phyloP scores from a whole-genome alignment of 768 basidiomycete genomes.

The Lactarius sanguifluus region DNA sequence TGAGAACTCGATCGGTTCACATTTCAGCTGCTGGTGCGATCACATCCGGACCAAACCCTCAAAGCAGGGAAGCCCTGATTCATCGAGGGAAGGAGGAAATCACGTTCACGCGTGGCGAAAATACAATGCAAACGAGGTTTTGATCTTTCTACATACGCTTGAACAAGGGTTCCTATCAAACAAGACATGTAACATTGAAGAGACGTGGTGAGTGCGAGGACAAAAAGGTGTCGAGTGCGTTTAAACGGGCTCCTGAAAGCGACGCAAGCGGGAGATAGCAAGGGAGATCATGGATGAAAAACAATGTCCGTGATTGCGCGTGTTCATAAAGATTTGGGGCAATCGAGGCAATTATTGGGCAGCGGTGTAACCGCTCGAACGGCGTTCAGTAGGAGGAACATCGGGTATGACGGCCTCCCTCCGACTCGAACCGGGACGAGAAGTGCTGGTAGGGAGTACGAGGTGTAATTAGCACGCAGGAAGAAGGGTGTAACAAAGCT shows the following conservation, averaged over 20 bases:
- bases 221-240: conserved; percentile 12
- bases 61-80: not conserved
- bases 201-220: conserved; percentile 20
- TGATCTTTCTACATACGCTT: conserved; percentile 27
- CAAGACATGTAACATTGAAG: conserved; percentile 12
- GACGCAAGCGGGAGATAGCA: conserved; percentile 21
- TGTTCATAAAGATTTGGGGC: conserved; percentile 6
- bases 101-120: conserved; percentile 18
- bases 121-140: conserved; percentile 24
- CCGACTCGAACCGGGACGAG: conserved; percentile 37
- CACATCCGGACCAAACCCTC: not conserved
- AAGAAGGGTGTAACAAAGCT: conserved; percentile 16
- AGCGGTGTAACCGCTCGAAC: conserved; percentile 12
- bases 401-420: conserved; percentile 27
- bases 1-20: conserved; percentile 8
- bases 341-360: conserved; percentile 25
- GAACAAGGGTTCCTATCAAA: conserved; percentile 21
- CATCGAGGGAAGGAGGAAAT: not conserved
- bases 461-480: conserved; percentile 19
- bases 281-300: conserved; percentile 22
- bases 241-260: conserved; percentile 10
- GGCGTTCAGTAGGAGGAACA: conserved; percentile 1
- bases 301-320: conserved; percentile 15
- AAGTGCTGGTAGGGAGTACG: conserved; percentile 26
- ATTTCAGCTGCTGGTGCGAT: not conserved